These are phyloP conservation scores for Talaromyces sp. DNA, from an alignment of 2,329 filamentous ascomycete species.

Conservation along the genomic window DNA sequence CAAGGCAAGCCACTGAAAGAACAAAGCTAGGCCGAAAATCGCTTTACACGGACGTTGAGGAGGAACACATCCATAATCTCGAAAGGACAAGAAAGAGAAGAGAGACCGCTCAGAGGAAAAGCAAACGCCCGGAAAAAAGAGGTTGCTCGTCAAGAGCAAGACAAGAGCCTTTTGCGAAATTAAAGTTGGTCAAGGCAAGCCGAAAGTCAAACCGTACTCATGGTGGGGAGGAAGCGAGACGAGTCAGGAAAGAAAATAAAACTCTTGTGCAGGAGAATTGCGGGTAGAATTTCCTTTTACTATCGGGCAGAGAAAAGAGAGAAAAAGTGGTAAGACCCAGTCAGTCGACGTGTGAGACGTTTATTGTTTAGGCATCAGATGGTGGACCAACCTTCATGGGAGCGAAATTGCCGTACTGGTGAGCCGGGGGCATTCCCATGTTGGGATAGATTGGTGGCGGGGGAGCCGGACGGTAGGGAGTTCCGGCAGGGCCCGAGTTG, in stretches of 20 bases:
- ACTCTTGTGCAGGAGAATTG: constrained; percentile 2
- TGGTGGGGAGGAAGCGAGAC: constrained; percentile 38
- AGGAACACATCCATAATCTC: constrained; percentile 26
- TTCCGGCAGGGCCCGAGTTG: constrained; percentile 94
- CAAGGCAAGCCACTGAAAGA: constrained; percentile 12
- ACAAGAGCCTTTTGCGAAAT: constrained; percentile 29
- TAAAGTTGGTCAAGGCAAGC: constrained; percentile 27
- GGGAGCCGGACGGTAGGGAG: constrained; percentile 91
- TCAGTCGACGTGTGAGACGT: constrained; percentile 6
- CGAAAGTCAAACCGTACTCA: constrained; percentile 37
- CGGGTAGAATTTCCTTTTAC: constrained; percentile 20
- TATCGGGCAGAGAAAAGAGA: constrained; percentile 20
- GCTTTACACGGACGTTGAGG: constrained; percentile 12
- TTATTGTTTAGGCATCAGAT: constrained; percentile 15
- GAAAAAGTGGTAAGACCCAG: neutral
- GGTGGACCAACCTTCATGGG: constrained; percentile 57
- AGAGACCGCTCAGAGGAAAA: constrained; percentile 33
- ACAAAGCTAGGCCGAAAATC: constrained; percentile 12
- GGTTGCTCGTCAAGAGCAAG: constrained; percentile 38
- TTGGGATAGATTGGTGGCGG: constrained; percentile 67
- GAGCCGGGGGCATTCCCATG: constrained; percentile 61
- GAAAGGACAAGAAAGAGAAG: constrained; percentile 26
- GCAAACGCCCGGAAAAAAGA: constrained; percentile 36
- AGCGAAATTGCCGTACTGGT: constrained; percentile 58
- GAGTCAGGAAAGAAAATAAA: constrained; percentile 11